Evolutionary conservation across 352 stramenopile genomes (phyloP).

Genomic region (Globisporangium megalacanthum): DNA sequence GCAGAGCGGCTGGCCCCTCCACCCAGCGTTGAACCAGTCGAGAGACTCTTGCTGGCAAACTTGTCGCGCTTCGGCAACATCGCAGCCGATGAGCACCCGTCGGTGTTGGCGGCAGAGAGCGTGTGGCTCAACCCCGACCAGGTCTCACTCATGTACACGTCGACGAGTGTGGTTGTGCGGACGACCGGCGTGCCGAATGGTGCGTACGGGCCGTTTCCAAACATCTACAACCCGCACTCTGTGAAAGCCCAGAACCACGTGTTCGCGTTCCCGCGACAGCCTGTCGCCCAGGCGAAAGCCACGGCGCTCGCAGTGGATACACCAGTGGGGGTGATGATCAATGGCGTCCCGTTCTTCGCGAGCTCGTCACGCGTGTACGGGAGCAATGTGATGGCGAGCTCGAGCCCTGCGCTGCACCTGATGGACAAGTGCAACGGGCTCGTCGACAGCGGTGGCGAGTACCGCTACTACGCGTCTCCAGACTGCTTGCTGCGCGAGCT

Average conservation of each 20-base stretch:
- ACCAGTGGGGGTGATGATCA: constrained; percentile 65
- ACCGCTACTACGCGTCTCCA: constrained; percentile 64
- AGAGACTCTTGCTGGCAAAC: constrained; percentile 39
- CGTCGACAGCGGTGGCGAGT: constrained; percentile 55
- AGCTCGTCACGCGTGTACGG: constrained; percentile 32
- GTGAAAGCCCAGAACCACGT: constrained; percentile 58
- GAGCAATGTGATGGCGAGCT: constrained; percentile 31
- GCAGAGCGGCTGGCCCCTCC: constrained; percentile 18
- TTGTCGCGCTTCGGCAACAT: constrained; percentile 45
- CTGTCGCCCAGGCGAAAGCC: constrained; percentile 14
- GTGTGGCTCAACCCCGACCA: constrained; percentile 47
- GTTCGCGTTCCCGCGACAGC: constrained; percentile 53
- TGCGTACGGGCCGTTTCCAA: constrained; percentile 55
- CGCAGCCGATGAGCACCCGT: constrained; percentile 46
- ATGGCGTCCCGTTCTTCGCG: constrained; percentile 63
- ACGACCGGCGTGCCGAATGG: constrained; percentile 54
- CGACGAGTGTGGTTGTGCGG: constrained; percentile 43
- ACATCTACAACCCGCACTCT: constrained; percentile 43
- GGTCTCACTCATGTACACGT: constrained; percentile 48
- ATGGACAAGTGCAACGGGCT: constrained; percentile 73
- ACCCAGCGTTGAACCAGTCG: constrained; percentile 35
- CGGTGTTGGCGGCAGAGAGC: constrained; percentile 11
- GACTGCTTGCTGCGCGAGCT: constrained; percentile 59
- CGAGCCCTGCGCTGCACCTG: constrained; percentile 31
- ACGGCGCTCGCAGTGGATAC: constrained; percentile 33